Evolutionary conservation across 306 rosid genomes (phyloP), one percentile per base, ranked within the genome.

Genomic region (Prunus armeniaca): DNA sequence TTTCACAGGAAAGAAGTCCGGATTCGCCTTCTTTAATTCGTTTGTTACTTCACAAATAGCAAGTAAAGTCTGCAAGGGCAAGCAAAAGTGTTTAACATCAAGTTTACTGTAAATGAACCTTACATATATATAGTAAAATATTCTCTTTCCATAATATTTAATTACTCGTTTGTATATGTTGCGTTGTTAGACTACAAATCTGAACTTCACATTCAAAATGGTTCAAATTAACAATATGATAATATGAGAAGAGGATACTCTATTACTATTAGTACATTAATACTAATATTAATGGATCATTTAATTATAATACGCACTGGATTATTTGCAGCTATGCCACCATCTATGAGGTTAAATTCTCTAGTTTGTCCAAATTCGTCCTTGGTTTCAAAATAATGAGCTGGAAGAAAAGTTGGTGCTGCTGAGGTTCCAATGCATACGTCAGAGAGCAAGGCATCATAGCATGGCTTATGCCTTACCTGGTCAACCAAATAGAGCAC

Each of bases 321-420:
- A 27, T 87, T 89, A 74, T 89, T 89, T 24, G 93, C 92, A 34
- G 92, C 88, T 34, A 89, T 85, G 8, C 90, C 96, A 18, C 93
- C 96, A 13, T 91, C 96, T 14, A 85, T 76, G 17, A 91, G 96
- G 76, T 91, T 79, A 77, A 87, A 91, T 47, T 87, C 84, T 5
- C 52, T 78, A 9, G 27, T 71, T 1, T 76, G 73, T 15, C 87
- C 90, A 1, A 32, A 11, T 0, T 65, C 12, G 34, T 77, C 84
- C 55, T 78, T 12, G 79, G 64, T 86, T 9, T 15, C 69, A 74
- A 89, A 89, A 34, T 77, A 19, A 69, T 89, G 75, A 2, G 93
- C 78, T 25, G 93, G 93, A 12, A 91, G 84, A 60, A 81, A 89
- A 10, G 90, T 87, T 1, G 92, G 92, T 24, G 91, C 87, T 9